Conservation (phyloP, 306 rosid species). For the Oxytropis ochrocephala region DNA sequence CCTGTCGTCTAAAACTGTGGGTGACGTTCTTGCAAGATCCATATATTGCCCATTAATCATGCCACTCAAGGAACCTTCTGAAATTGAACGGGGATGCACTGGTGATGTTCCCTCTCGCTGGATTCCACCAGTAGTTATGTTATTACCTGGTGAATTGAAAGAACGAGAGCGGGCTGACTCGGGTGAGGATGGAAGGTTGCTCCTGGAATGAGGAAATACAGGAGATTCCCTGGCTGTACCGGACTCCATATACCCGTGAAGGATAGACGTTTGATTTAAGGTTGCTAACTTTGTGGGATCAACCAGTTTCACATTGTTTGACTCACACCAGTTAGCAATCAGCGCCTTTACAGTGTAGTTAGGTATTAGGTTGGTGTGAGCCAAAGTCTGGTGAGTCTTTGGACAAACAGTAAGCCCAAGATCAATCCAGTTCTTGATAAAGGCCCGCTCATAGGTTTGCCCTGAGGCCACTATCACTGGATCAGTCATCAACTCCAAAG, state of each 20-base stretch:
- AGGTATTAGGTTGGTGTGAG: slow-evolving; percentile 70
- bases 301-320: slow-evolving; percentile 74
- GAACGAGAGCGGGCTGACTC: slow-evolving; percentile 58
- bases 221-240: slow-evolving; percentile 51
- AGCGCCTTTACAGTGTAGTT: slow-evolving; percentile 81
- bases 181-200: slow-evolving; percentile 48
- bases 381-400: slow-evolving; percentile 85
- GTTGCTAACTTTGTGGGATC: slow-evolving; percentile 45
- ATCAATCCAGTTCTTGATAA: slow-evolving; percentile 89
- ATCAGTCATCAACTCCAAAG: slow-evolving; percentile 96
- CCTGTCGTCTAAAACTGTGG: slow-evolving; percentile 51
- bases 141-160: slow-evolving; percentile 50
- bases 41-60: slow-evolving; percentile 46
- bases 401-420: slow-evolving; percentile 93
- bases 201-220: slow-evolving; percentile 49
- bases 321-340: slow-evolving; percentile 89
- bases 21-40: slow-evolving; percentile 45
- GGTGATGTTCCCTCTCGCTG: slow-evolving; percentile 56
- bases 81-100: slow-evolving; percentile 66
- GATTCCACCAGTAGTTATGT: slow-evolving; percentile 36
- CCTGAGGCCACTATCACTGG: slow-evolving; percentile 99
- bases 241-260: slow-evolving; percentile 55
- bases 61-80: slow-evolving; percentile 67
- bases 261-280: slow-evolving; percentile 51
- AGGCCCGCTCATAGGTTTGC: slow-evolving; percentile 91